phyloP scores from a whole-genome alignment of 2,329 filamentous ascomycete genomes.

The Neofusicoccum ribis region DNA sequence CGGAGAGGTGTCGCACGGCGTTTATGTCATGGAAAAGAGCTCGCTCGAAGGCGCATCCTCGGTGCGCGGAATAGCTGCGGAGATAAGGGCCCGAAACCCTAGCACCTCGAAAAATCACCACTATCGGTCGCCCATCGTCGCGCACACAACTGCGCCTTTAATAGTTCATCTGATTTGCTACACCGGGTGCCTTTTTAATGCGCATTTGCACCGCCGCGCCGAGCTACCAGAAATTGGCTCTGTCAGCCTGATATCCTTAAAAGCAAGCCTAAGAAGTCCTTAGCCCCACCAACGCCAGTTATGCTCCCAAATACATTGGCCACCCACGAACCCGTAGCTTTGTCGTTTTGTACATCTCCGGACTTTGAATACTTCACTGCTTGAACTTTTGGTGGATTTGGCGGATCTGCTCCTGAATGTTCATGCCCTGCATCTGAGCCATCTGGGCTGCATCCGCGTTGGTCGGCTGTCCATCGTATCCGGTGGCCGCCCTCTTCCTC shows the following conservation, averaged over 20 bases:
- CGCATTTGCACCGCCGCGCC: slow-evolving; percentile 8
- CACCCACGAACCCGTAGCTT: slow-evolving; percentile 6
- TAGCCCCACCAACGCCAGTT: slow-evolving; percentile 13
- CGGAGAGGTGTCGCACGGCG: slow-evolving; percentile 9
- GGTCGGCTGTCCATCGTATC: slow-evolving; percentile 65
- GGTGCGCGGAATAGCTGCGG: slow-evolving; percentile 8
- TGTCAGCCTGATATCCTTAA: slow-evolving; percentile 17
- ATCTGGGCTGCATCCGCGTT: slow-evolving; percentile 55
- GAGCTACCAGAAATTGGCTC: slow-evolving; percentile 15
- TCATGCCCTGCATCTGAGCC: slow-evolving; percentile 57
- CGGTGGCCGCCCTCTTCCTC: slow-evolving; percentile 67
- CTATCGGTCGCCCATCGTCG: neutral
- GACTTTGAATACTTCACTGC: slow-evolving; percentile 1
- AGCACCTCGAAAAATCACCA: neutral
- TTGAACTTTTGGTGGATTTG: slow-evolving; percentile 60
- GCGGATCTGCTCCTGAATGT: slow-evolving; percentile 83
- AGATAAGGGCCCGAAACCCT: neutral
- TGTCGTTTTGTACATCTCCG: neutral
- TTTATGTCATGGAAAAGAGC: slow-evolving; percentile 20
- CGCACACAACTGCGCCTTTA: neutral
- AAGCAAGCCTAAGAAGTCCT: slow-evolving; percentile 17
- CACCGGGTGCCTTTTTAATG: neutral
- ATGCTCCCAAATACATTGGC: slow-evolving; percentile 1
- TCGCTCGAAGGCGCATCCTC: slow-evolving; percentile 9
- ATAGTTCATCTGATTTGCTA: slow-evolving; percentile 5